Conservation (phyloP, 2,329 filamentous ascomycete genomes). For the Cordyceps fumosorosea region DNA sequence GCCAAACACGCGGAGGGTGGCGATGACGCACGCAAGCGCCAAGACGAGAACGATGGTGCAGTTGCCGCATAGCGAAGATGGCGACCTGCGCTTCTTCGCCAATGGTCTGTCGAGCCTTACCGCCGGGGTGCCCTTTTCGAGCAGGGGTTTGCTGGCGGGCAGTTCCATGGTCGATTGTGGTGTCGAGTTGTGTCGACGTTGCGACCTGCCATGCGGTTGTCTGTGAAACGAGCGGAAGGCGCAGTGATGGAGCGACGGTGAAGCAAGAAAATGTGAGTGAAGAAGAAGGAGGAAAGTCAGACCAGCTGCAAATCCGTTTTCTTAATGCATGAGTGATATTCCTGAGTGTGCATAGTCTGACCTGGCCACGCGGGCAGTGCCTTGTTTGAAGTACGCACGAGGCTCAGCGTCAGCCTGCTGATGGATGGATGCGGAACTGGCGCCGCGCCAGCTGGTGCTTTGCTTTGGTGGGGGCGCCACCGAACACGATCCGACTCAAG, state of each 20-base stretch:
- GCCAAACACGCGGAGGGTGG: slow-evolving; percentile 16
- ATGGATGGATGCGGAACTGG: background rate
- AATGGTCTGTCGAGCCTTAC: background rate
- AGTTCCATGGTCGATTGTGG: background rate
- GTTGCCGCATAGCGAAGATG: slow-evolving; percentile 2
- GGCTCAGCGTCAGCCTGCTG: background rate
- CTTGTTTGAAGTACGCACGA: background rate
- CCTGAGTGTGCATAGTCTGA: background rate
- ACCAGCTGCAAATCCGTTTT: background rate
- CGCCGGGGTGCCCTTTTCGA: background rate
- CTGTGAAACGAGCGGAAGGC: background rate
- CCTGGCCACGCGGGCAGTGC: background rate
- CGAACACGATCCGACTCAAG: background rate
- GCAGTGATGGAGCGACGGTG: background rate
- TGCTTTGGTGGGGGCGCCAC: background rate
- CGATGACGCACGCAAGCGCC: slow-evolving; percentile 6
- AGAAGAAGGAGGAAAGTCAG: background rate
- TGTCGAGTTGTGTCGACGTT: background rate
- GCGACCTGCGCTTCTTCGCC: background rate
- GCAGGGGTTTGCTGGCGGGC: background rate
- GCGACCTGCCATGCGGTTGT: background rate
- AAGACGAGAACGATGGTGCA: slow-evolving; percentile 7
- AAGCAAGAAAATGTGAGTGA: background rate
- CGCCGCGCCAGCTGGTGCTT: slow-evolving; percentile 2
- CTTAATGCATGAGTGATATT: background rate